A percentile compares a stretch with the other conserved stretches of the same genome.
phyloP scores from a whole-genome alignment of 768 basidiomycete species.

The Collybia mongolica region DNA sequence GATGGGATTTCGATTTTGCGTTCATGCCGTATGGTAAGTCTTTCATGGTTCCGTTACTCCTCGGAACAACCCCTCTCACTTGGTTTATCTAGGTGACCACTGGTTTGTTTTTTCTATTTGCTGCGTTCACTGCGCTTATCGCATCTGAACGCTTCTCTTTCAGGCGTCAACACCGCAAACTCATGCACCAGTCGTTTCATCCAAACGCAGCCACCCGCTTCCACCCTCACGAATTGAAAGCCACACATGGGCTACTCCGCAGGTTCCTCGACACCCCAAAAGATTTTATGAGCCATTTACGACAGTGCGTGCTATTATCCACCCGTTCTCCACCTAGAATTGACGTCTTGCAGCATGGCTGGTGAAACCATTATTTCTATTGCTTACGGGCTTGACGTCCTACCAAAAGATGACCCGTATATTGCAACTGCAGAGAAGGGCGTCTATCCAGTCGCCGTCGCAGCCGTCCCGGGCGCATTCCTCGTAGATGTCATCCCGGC shows the following conservation, averaged over 20 bases:
- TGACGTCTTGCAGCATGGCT: constrained; percentile 8
- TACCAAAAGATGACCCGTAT: constrained; percentile 31
- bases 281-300: constrained; percentile 8
- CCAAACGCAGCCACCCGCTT: constrained; percentile 12
- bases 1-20: constrained; percentile 16
- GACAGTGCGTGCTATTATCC: constrained; percentile 8
- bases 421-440: constrained; percentile 28
- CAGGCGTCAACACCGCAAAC: constrained; percentile 22
- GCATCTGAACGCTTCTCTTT: not conserved
- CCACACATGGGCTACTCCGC: constrained; percentile 20
- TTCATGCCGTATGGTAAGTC: constrained; percentile 15
- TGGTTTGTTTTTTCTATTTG: constrained; percentile 1
- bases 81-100: constrained; percentile 3
- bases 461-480: constrained; percentile 26
- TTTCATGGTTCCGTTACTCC: not conserved
- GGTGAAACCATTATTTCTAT: constrained; percentile 28
- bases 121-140: too few relatives aligned
- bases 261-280: constrained; percentile 17
- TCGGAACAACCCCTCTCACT: too few relatives aligned
- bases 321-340: not conserved
- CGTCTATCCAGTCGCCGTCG: constrained; percentile 21
- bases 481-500: constrained; percentile 29
- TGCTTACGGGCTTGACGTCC: constrained; percentile 31
- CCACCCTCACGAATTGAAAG: constrained; percentile 18
- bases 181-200: constrained; percentile 23